Evolutionary conservation across 768 basidiomycete genomes (phyloP).

Genomic region (Amylocystis lapponica): DNA sequence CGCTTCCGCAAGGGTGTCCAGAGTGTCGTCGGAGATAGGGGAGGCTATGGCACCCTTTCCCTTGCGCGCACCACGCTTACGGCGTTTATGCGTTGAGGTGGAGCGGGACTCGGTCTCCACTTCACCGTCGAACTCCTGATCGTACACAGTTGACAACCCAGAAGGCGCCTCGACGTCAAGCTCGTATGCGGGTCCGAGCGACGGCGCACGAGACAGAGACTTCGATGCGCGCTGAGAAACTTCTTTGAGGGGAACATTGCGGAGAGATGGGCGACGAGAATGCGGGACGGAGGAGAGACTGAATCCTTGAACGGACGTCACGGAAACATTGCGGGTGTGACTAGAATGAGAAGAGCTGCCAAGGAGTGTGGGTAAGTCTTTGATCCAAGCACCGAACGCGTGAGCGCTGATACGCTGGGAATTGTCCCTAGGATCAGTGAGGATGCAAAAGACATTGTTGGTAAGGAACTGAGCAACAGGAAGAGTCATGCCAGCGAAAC

Average conservation of each 20-base stretch:
- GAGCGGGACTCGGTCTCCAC: conserved; percentile 44
- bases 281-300: conserved; percentile 56
- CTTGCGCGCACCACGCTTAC: conserved; percentile 83
- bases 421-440: conserved; percentile 56
- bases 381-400: conserved; percentile 84
- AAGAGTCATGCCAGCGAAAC: conserved; percentile 86
- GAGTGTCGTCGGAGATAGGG: conserved; percentile 44
- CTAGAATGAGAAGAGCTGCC: conserved; percentile 31
- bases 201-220: conserved; percentile 60
- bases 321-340: conserved; percentile 55
- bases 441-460: conserved; percentile 75
- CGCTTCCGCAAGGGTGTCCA: conserved; percentile 69
- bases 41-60: conserved; percentile 53
- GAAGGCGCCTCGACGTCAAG: conserved; percentile 14
- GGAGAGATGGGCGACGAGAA: conserved; percentile 67
- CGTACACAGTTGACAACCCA: conserved; percentile 16
- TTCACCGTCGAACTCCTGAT: conserved; percentile 27
- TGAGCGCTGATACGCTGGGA: conserved; percentile 66
- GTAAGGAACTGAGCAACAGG: conserved; percentile 87
- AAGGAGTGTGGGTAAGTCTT: conserved; percentile 71
- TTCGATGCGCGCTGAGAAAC: conserved; percentile 41
- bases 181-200: conserved; percentile 37
- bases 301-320: conserved; percentile 59
- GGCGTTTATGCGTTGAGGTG: conserved; percentile 69
- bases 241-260: conserved; percentile 47